phyloP scores from a whole-genome alignment of 1,284 basidiomycete genomes.

The Boletus hoseneyae region DNA sequence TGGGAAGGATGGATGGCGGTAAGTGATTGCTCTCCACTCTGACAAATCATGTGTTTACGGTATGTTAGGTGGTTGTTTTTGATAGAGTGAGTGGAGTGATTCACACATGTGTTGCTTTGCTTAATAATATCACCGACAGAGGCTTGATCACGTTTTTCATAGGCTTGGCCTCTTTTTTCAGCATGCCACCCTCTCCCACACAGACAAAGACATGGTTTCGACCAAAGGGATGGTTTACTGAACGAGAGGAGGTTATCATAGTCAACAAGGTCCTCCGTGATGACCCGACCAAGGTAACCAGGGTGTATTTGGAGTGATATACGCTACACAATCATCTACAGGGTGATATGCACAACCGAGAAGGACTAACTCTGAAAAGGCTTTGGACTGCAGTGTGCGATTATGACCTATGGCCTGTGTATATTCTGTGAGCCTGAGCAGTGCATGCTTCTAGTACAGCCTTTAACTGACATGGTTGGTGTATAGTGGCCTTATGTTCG shows the following conservation, averaged over 20 bases:
- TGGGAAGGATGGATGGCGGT: constrained; percentile 60
- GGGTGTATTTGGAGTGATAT: not conserved
- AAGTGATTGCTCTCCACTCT: constrained; percentile 8
- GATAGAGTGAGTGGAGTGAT: constrained; percentile 20
- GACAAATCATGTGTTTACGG: not conserved
- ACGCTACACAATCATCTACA: not conserved
- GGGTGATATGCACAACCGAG: constrained; percentile 76
- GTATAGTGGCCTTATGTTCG: constrained; percentile 40
- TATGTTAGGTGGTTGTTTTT: constrained; percentile 24
- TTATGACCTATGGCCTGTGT: constrained; percentile 70
- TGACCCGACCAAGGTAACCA: constrained; percentile 57
- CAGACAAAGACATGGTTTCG: constrained; percentile 60
- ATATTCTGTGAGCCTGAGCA: constrained; percentile 42
- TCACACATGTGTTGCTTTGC: constrained; percentile 5
- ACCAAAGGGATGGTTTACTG: constrained; percentile 69
- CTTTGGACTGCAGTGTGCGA: constrained; percentile 58
- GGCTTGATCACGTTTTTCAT: constrained; percentile 52
- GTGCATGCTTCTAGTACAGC: too few species aligned
- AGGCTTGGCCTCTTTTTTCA: constrained; percentile 62
- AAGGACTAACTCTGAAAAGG: constrained; percentile 55
- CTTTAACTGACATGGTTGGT: not conserved
- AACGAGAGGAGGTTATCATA: constrained; percentile 52
- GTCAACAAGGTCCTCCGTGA: constrained; percentile 62
- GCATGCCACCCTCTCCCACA: constrained; percentile 42
- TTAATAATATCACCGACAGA: constrained; percentile 23